Base-by-base conservation (phyloP, 805 yeast species). In the Saturnispora serradocipensis region DNA sequence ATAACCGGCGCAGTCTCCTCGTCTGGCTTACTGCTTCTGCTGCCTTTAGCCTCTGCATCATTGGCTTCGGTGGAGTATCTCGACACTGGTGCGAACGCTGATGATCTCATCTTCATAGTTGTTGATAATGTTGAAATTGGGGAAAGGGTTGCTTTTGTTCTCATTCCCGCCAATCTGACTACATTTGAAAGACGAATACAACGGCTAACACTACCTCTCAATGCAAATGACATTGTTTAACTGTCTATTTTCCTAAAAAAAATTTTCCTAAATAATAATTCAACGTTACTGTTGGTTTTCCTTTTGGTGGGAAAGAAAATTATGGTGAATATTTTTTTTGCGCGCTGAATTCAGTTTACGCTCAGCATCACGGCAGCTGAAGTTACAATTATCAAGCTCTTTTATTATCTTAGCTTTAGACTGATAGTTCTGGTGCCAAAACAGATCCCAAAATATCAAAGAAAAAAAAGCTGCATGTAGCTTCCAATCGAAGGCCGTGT, bases 1-100 rank as follows among this genome's bases (percentile, higher is more conserved):
- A 66, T 55, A 2, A 58, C 49, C 45, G 67, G 67, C 15, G 72
- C 72, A 9, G 55, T 53, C n/a, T 44, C 40, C 22, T 49, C 51
- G 8, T 27, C 20, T 6, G 20, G 20, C 13, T 8, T 40, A 5
- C 18, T 36, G n/a, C 27, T 39, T 13, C 10, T 38, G 25, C 28
- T 45, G n/a, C 13, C 20, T 22, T 38, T 38, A 5, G 27, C 20
- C 11, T 16, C 22, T 27, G 50, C 13, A 27, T 15, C 35, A 9
- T 32, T 32, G 18, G 32, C 38, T n/a, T 15, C 15, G 10, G 15
- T 30, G 27, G 16, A 28, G 10, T 30, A 18, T 44, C 38, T 44
- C 11, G 16, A 13, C 11, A 13, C 34, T 30, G 11, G n/a, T 10
- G 34, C 34, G 3, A 22, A 20, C 20, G 35, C 13, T 18, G 36